Evolutionary conservation across 495 filamentous ascomycete species (phyloP).

Genomic region (Hypoxylon rickii): DNA sequence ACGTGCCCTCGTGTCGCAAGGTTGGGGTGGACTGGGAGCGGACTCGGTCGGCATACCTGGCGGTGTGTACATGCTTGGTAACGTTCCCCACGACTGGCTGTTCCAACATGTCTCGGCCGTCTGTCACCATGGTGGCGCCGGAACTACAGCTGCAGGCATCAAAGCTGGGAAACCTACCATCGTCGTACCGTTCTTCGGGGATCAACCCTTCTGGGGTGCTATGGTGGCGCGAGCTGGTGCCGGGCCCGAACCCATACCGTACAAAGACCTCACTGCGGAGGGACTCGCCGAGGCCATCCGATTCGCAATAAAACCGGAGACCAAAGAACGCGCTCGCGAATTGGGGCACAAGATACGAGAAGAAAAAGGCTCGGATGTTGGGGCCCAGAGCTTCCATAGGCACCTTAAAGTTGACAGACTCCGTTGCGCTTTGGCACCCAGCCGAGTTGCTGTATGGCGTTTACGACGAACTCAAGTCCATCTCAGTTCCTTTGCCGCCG

Average conservation of each 20-base stretch:
- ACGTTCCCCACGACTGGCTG: conserved; percentile 82
- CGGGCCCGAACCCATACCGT: conserved; percentile 71
- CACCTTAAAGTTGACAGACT: conserved; percentile 64
- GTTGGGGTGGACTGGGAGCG: conserved; percentile 77
- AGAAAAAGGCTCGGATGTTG: conserved; percentile 67
- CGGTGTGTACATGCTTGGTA: conserved; percentile 76
- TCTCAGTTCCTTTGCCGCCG: conserved; percentile 71
- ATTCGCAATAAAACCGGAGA: conserved; percentile 61
- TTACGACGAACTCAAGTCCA: conserved; percentile 64
- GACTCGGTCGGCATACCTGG: conserved; percentile 64
- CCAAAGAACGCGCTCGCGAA: conserved; percentile 58
- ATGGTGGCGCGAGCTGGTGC: conserved; percentile 75
- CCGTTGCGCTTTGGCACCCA: conserved; percentile 67
- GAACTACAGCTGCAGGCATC: conserved; percentile 78
- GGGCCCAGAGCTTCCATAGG: conserved; percentile 70
- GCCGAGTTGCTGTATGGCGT: conserved; percentile 71
- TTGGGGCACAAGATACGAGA: conserved; percentile 64
- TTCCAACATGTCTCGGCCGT: conserved; percentile 76
- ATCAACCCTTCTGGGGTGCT: conserved; percentile 82
- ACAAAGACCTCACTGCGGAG: conserved; percentile 66
- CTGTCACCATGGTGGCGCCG: conserved; percentile 82
- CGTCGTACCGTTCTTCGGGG: conserved; percentile 83
- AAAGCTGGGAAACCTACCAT: conserved; percentile 70
- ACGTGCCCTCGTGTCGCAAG: conserved; percentile 76
- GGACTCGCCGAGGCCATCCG: conserved; percentile 66